These are phyloP conservation scores for Amaranthus tricolor DNA, from an alignment of 179 eudicot species.

Conservation along the genomic window DNA sequence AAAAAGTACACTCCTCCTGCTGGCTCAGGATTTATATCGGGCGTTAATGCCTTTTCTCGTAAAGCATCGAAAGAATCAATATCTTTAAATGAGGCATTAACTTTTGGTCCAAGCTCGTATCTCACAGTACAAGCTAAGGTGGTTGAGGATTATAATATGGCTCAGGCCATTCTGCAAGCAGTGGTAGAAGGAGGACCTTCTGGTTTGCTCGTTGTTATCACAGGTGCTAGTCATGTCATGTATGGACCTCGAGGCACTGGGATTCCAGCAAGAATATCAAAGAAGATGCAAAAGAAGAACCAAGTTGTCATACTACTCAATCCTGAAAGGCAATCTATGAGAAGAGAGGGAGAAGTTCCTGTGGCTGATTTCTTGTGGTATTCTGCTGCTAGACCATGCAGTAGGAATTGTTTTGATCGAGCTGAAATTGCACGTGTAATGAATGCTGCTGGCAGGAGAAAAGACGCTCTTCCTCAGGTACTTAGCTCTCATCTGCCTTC, in stretches of 20 bases:
- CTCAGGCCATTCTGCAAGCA: conserved; percentile 70
- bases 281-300: conserved; percentile 90
- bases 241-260: conserved; percentile 94
- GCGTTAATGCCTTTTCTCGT: conserved; percentile 62
- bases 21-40: conserved; percentile 91
- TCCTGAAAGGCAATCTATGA: conserved; percentile 82
- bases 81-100: conserved; percentile 48
- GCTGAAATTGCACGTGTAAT: conserved; percentile 98
- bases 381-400: conserved; percentile 95
- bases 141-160: conserved; percentile 84
- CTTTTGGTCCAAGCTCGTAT: conserved; percentile 89
- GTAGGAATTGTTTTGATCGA: conserved; percentile 92
- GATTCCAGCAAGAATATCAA: conserved; percentile 87
- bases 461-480: conserved; percentile 97
- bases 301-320: conserved; percentile 83
- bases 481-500: conserved; percentile 19
- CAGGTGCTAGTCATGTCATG: conserved; percentile 86
- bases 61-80: conserved; percentile 56
- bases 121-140: conserved; percentile 83
- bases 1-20: conserved; percentile 88
- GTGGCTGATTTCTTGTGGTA: conserved; percentile 97
- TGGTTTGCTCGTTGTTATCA: conserved; percentile 86
- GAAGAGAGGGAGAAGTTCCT: conserved; percentile 95
- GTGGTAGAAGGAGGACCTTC: conserved; percentile 58
- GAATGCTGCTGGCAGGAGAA: conserved; percentile 95